phyloP scores from a whole-genome alignment of 1,284 basidiomycete genomes.

The Cerrena zonata region DNA sequence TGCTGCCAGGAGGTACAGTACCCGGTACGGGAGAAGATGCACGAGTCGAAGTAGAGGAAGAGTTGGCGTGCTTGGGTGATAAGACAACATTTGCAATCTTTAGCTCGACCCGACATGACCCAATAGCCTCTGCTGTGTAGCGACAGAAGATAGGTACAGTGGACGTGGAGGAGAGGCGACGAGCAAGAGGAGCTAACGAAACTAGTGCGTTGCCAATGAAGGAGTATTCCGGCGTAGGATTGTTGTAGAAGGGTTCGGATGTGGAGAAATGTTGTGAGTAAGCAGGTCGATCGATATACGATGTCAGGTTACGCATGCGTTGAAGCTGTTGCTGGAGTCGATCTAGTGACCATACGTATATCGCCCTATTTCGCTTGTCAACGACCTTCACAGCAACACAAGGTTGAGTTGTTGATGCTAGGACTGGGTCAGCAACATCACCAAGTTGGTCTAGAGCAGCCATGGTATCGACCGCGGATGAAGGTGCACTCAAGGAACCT shows the following conservation, averaged over 20 bases:
- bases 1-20: conserved; percentile 64
- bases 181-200: conserved; percentile 76
- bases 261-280: conserved; percentile 91
- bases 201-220: conserved; percentile 86
- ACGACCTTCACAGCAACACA: conserved; percentile 87
- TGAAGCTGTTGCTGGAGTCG: conserved; percentile 83
- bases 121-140: conserved; percentile 89
- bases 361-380: conserved; percentile 78
- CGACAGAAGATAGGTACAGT: conserved; percentile 84
- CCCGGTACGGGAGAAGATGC: conserved; percentile 64
- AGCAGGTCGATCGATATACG: conserved; percentile 88
- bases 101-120: conserved; percentile 81
- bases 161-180: conserved; percentile 70
- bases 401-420: conserved; percentile 70
- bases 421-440: conserved; percentile 78
- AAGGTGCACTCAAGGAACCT: conserved; percentile 73
- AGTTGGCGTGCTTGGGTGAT: conserved; percentile 52
- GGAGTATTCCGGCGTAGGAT: conserved; percentile 78
- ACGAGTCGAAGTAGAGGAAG: conserved; percentile 60
- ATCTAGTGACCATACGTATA: conserved; percentile 88
- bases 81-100: conserved; percentile 70
- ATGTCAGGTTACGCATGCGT: conserved; percentile 89
- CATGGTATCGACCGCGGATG: conserved; percentile 80
- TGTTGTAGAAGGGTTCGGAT: conserved; percentile 88
- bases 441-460: conserved; percentile 89